phyloP scores from a whole-genome alignment of 2,329 filamentous ascomycete species.

The Alternaria sp. region DNA sequence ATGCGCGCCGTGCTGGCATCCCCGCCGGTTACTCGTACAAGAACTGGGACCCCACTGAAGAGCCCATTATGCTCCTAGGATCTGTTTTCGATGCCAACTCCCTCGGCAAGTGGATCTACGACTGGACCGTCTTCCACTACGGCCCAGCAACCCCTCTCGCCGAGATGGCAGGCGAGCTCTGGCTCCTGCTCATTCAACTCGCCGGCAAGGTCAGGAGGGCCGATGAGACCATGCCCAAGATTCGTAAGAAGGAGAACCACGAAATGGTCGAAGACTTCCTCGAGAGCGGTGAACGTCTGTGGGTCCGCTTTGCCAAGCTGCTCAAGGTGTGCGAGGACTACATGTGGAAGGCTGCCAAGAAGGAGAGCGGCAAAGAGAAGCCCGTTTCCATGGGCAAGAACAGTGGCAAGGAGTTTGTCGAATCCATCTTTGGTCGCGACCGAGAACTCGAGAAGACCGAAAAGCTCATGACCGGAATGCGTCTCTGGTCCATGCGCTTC shows the following conservation, averaged over 20 bases:
- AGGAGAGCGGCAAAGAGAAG: conserved; percentile 67
- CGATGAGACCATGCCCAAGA: conserved; percentile 76
- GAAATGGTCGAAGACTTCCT: conserved; percentile 92
- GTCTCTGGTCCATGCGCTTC: conserved; percentile 91
- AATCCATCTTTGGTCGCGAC: conserved; percentile 92
- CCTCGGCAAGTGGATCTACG: conserved; percentile 98
- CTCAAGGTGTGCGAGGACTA: conserved; percentile 91
- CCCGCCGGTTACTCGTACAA: conserved; percentile 92
- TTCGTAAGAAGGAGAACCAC: conserved; percentile 75
- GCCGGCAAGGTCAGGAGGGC: conserved; percentile 93
- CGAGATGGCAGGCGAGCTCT: conserved; percentile 92
- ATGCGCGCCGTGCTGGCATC: conserved; percentile 71
- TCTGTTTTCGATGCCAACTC: conserved; percentile 98
- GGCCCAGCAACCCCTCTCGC: conserved; percentile 83
- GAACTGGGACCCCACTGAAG: conserved; percentile 96
- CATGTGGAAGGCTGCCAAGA: conserved; percentile 90
- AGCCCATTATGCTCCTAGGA: conserved; percentile 91
- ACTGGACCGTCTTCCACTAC: conserved; percentile 95
- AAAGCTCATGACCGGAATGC: conserved; percentile 87
- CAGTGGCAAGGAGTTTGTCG: conserved; percentile 92
- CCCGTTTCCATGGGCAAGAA: conserved; percentile 81
- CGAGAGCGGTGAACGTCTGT: conserved; percentile 84
- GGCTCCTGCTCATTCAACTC: conserved; percentile 92
- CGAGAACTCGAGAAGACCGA: conserved; percentile 89
- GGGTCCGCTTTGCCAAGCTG: conserved; percentile 81